These are phyloP conservation scores for Didymella sp. DNA, from an alignment of 2,329 filamentous ascomycete genomes.

Conservation along the genomic window DNA sequence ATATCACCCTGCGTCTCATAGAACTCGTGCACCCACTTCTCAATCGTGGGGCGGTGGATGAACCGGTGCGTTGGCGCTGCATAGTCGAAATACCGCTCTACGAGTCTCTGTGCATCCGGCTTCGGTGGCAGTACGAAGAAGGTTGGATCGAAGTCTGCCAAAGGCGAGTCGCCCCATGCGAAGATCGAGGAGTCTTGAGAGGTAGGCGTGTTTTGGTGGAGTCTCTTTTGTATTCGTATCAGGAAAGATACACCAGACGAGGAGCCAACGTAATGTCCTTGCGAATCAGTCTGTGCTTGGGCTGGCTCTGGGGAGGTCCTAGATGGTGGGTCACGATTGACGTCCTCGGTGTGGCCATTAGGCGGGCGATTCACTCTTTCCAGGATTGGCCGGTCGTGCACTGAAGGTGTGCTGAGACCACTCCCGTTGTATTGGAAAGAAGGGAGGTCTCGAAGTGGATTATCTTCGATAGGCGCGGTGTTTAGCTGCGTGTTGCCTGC, in stretches of 20 bases:
- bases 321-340: slow-evolving; percentile 37
- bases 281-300: slow-evolving; percentile 51
- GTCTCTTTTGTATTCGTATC: slow-evolving; percentile 58
- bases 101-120: slow-evolving; percentile 53
- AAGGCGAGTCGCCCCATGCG: slow-evolving; percentile 58
- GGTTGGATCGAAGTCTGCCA: slow-evolving; percentile 55
- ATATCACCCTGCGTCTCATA: slow-evolving; percentile 56
- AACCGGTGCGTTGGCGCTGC: slow-evolving; percentile 67
- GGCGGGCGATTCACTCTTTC: slow-evolving; percentile 21
- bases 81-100: slow-evolving; percentile 66
- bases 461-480: slow-evolving; percentile 18
- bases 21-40: slow-evolving; percentile 54
- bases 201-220: slow-evolving; percentile 51
- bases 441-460: slow-evolving; percentile 12
- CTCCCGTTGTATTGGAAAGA: slow-evolving; percentile 13
- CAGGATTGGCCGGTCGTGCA: slow-evolving; percentile 28
- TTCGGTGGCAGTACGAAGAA: slow-evolving; percentile 55
- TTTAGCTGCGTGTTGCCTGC: slow-evolving; percentile 28
- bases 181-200: slow-evolving; percentile 56
- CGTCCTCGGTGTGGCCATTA: slow-evolving; percentile 23
- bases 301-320: slow-evolving; percentile 56
- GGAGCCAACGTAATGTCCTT: slow-evolving; percentile 59
- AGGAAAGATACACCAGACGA: slow-evolving; percentile 59
- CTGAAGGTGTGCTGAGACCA: slow-evolving; percentile 15
- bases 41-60: slow-evolving; percentile 62